A percentile compares a stretch with the other conserved stretches of the same genome.
phyloP scores from a whole-genome alignment of 169 alveolate species.

The Neospora caninum region DNA sequence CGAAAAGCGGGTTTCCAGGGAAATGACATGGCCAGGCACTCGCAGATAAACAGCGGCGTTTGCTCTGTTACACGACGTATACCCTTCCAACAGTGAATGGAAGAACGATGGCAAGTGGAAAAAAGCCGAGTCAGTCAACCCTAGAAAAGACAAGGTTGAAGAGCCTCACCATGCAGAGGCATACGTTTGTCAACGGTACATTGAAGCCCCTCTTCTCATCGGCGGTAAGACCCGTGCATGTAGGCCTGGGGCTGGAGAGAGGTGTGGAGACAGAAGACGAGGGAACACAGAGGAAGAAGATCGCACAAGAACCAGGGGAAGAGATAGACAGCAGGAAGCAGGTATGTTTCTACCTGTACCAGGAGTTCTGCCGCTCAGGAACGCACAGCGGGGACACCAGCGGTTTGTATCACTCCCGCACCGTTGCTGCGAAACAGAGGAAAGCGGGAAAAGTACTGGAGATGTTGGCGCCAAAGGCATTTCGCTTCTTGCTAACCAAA shows the following conservation, averaged over 20 bases:
- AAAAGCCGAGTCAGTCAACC: background rate
- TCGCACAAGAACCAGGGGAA: too few relatives aligned
- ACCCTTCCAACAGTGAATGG: constrained; percentile 16
- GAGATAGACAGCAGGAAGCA: too few relatives aligned
- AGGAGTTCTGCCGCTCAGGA: too few relatives aligned
- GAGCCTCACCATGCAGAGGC: constrained; percentile 78
- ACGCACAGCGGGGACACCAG: too few relatives aligned
- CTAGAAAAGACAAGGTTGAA: background rate
- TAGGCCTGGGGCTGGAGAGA: background rate
- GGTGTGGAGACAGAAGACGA: background rate
- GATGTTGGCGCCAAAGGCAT: too few relatives aligned
- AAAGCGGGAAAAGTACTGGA: too few relatives aligned
- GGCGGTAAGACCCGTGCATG: constrained; percentile 81
- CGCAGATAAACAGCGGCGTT: background rate
- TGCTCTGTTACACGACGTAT: background rate
- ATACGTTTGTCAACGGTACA: constrained; percentile 91
- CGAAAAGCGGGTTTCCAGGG: too few relatives aligned
- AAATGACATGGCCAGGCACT: background rate
- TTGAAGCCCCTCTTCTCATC: constrained; percentile 92
- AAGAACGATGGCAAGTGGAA: background rate
- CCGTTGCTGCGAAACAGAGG: too few relatives aligned
- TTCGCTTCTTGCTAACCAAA: too few relatives aligned
- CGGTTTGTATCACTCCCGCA: too few relatives aligned
- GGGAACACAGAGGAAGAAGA: too few relatives aligned
- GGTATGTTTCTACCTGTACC: too few relatives aligned